phyloP scores from a whole-genome alignment of 2,329 filamentous ascomycete species.

The Coccinonectria pachysandricola region DNA sequence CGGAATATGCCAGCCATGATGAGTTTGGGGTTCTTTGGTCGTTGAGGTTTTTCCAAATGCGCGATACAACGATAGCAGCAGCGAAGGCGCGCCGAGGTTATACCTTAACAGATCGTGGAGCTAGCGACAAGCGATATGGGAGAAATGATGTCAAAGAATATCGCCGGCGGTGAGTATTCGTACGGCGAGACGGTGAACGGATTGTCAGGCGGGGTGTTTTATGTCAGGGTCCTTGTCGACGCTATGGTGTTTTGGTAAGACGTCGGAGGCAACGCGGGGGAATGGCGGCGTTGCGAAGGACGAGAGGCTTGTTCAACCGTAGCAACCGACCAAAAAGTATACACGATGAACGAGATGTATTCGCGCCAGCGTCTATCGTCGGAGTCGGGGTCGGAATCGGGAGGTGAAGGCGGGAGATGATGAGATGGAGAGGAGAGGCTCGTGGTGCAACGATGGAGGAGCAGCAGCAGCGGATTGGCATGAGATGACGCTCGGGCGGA shows the following conservation, averaged over 20 bases:
- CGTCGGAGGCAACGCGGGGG: constrained; percentile 9
- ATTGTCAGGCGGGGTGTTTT: constrained; percentile 20
- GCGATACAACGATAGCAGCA: too few relatives aligned
- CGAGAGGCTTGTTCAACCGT: constrained; percentile 19
- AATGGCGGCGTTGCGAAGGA: constrained; percentile 14
- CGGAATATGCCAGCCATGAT: constrained; percentile 85
- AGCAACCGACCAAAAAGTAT: constrained; percentile 20
- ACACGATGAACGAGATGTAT: constrained; percentile 15
- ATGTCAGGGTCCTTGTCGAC: constrained; percentile 16
- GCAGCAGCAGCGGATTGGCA: constrained; percentile 23
- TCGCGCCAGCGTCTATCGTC: constrained; percentile 18
- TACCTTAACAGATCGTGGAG: constrained; percentile 11
- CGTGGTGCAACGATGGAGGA: constrained; percentile 22
- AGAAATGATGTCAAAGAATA: constrained; percentile 3
- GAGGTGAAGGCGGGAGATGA: constrained; percentile 15
- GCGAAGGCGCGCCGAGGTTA: too few relatives aligned
- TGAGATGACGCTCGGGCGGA: constrained; percentile 21
- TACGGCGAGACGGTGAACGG: constrained; percentile 11
- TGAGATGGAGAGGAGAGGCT: constrained; percentile 19
- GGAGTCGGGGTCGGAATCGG: constrained; percentile 11
- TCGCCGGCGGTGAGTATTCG: constrained; percentile 4
- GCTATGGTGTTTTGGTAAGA: too few relatives aligned
- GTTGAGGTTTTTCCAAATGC: too few relatives aligned
- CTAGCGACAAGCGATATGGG: constrained; percentile 3
- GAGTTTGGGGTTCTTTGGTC: constrained; percentile 8